Conservation (phyloP, 164 flowering plant species). For the Tetrastigma voinierianum region DNA sequence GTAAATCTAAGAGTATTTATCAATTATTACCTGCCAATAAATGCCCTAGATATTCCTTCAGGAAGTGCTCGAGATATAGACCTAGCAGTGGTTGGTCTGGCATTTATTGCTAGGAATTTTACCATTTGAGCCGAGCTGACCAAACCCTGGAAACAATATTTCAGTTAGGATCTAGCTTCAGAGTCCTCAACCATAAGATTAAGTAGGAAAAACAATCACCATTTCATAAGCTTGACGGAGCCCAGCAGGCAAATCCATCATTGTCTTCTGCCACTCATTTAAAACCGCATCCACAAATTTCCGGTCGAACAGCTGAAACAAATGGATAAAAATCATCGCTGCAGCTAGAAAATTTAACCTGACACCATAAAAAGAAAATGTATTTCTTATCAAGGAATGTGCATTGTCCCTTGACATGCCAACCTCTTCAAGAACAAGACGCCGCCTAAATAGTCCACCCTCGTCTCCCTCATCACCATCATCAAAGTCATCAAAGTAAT, state of each 20-base stretch:
- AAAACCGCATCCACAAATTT: constrained; percentile 90
- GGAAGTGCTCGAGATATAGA: constrained; percentile 81
- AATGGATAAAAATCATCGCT: constrained; percentile 10
- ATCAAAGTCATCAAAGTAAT: constrained; percentile 92
- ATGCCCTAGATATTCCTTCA: constrained; percentile 79
- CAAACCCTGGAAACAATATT: constrained; percentile 59
- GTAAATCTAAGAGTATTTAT: not conserved
- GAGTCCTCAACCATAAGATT: too few species aligned
- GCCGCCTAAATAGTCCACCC: constrained; percentile 81
- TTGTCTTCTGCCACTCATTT: constrained; percentile 95
- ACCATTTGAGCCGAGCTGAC: constrained; percentile 98
- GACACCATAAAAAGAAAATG: not conserved
- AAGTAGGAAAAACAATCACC: constrained; percentile 37
- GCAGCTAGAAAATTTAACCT: not conserved
- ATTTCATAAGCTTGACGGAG: constrained; percentile 94
- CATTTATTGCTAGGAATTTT: constrained; percentile 71
- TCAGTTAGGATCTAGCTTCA: constrained; percentile 13
- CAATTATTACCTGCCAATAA: constrained; percentile 81
- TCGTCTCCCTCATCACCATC: constrained; percentile 97
- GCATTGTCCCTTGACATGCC: not conserved
- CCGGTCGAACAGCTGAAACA: constrained; percentile 77
- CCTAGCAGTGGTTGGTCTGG: constrained; percentile 87
- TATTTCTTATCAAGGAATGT: not conserved
- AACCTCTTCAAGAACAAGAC: constrained; percentile 85
- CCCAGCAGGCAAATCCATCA: constrained; percentile 97